A percentile compares a stretch with the other conserved stretches of the same genome.
phyloP scores from a whole-genome alignment of 129 eudicot species.

The Kitagawia praeruptora region DNA sequence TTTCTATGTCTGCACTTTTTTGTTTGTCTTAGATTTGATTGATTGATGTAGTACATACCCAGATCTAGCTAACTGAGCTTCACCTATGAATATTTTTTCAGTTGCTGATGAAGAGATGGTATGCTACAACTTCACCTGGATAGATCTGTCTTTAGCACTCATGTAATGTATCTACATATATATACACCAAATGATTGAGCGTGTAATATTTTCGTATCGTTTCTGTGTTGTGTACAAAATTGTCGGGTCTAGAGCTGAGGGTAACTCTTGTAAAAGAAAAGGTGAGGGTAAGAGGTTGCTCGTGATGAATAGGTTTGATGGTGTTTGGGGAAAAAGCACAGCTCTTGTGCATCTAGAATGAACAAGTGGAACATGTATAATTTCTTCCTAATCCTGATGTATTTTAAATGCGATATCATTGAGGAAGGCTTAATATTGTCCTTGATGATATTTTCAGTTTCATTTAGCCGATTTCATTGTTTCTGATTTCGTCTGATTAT shows the following conservation, averaged over 20 bases:
- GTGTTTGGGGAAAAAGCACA: not conserved
- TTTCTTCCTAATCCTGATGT: too few relatives aligned
- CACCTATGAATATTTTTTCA: not conserved
- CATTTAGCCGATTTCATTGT: too few relatives aligned
- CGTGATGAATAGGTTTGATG: not conserved
- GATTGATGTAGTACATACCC: not conserved
- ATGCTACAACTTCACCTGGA: too few relatives aligned
- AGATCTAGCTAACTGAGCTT: not conserved
- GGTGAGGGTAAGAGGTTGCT: constrained; percentile 1
- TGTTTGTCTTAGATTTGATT: not conserved
- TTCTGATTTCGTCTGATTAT: too few relatives aligned
- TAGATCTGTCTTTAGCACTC: too few relatives aligned
- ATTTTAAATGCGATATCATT: too few relatives aligned
- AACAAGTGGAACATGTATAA: not conserved
- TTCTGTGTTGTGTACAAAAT: not conserved
- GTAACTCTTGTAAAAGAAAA: not conserved
- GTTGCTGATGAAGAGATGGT: not conserved
- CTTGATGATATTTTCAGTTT: too few relatives aligned
- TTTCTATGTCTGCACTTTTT: not conserved
- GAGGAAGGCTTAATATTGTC: too few relatives aligned
- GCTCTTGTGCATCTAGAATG: not conserved
- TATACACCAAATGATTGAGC: too few relatives aligned
- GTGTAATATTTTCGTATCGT: too few relatives aligned
- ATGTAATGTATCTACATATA: too few relatives aligned
- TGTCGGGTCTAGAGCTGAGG: too few relatives aligned